Conservation (phyloP, 805 yeast genomes). For the Yarrowia bubula region DNA sequence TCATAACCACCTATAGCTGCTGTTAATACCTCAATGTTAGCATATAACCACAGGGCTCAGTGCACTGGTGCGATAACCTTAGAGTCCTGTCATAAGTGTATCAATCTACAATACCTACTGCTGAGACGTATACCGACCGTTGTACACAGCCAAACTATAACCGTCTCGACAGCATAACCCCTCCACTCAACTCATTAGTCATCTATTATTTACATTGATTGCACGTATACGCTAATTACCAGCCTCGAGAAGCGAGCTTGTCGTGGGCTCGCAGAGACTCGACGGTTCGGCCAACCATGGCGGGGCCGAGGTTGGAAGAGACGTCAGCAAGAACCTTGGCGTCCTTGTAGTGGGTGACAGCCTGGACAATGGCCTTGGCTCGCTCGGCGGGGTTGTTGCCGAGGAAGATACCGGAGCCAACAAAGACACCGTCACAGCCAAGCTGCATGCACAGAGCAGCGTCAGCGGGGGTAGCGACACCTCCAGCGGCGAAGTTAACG, state of each 20-base stretch:
- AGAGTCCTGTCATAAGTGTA: no score
- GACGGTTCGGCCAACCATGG: conserved; percentile 71
- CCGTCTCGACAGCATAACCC: not conserved
- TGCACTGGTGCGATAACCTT: no score
- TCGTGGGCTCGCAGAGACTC: conserved; percentile 49
- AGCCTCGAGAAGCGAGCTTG: conserved; percentile 30
- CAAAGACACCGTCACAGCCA: conserved; percentile 78
- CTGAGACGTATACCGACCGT: no score
- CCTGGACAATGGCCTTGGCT: conserved; percentile 76
- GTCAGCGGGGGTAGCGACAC: conserved; percentile 84
- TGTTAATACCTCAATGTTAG: no score
- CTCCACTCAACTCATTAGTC: conserved; percentile 11
- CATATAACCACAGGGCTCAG: no score
- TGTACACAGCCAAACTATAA: not conserved
- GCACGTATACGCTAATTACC: conserved; percentile 27
- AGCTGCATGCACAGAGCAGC: conserved; percentile 81
- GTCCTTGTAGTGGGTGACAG: conserved; percentile 68
- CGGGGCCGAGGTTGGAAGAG: conserved; percentile 68
- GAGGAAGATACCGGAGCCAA: conserved; percentile 77
- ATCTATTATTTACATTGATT: conserved; percentile 24
- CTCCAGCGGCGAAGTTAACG: conserved; percentile 86
- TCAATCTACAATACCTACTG: no score
- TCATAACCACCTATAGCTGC: no score
- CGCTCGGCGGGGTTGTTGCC: conserved; percentile 68
- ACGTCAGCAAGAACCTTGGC: conserved; percentile 59